phyloP scores from a whole-genome alignment of 73 alveolate species.

The Urostyla sp. region DNA sequence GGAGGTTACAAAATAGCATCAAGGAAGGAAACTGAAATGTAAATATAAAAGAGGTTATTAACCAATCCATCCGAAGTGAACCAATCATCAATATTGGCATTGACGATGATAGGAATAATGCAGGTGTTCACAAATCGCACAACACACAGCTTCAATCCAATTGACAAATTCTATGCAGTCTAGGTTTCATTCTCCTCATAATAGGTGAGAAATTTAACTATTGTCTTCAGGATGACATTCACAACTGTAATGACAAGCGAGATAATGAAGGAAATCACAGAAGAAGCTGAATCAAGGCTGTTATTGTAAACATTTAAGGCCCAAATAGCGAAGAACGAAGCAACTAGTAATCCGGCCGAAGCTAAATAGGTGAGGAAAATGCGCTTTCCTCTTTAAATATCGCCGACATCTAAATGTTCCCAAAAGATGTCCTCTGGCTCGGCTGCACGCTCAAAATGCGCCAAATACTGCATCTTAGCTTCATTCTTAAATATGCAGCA shows the following conservation, averaged over 20 bases:
- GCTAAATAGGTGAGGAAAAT: constrained; percentile 48
- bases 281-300: no score
- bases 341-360: constrained; percentile 49
- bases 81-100: constrained; percentile 39
- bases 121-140: constrained; percentile 79
- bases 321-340: constrained; percentile 65
- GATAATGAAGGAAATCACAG: no score
- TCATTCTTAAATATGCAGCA: no score
- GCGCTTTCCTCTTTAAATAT: constrained; percentile 37
- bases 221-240: constrained; percentile 58
- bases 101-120: constrained; percentile 70
- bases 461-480: no score
- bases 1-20: constrained; percentile 64
- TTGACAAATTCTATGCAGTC: constrained; percentile 76
- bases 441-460: no score
- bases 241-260: no score
- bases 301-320: constrained; percentile 48
- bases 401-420: constrained; percentile 73
- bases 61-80: constrained; percentile 63
- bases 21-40: constrained; percentile 39
- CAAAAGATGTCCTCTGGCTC: constrained; percentile 88
- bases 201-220: constrained; percentile 56
- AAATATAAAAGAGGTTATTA: constrained; percentile 44
- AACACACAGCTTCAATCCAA: constrained; percentile 71
- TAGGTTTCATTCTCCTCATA: constrained; percentile 72